phyloP scores from a whole-genome alignment of 1,284 basidiomycete genomes.

The Trametes pubescens region DNA sequence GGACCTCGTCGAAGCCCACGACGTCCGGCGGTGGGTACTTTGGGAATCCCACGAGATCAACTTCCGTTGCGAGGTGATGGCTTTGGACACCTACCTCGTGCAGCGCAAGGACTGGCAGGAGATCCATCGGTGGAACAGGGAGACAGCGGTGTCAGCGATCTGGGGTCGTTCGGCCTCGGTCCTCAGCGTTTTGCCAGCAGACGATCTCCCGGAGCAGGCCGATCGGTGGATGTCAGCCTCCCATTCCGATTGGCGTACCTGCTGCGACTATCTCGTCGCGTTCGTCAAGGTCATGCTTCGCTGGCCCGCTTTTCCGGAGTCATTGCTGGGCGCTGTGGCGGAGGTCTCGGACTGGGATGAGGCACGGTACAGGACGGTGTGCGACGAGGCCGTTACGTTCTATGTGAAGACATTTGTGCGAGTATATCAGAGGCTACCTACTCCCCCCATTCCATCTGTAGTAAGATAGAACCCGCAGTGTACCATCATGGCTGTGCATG shows the following conservation, averaged over 20 bases:
- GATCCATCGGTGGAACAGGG: conserved; percentile 1
- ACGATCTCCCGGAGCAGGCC: background rate
- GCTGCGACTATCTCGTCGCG: background rate
- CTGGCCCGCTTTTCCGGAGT: background rate
- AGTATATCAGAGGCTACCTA: too few species aligned
- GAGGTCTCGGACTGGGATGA: background rate
- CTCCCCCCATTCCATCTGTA: background rate
- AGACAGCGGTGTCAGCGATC: background rate
- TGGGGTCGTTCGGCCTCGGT: background rate
- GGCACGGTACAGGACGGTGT: background rate
- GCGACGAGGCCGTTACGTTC: background rate
- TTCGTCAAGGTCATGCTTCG: background rate
- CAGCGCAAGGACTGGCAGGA: background rate
- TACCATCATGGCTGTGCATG: background rate
- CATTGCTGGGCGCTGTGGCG: background rate
- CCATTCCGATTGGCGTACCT: background rate
- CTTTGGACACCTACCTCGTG: conserved; percentile 1
- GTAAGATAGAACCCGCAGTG: background rate
- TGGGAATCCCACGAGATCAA: conserved; percentile 20
- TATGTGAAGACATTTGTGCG: conserved; percentile 1
- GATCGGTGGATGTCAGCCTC: background rate
- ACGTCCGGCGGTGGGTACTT: background rate
- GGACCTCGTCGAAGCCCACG: background rate
- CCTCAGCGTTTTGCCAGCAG: background rate
- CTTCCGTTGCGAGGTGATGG: conserved; percentile 11